Conservation (phyloP, 176 grass and related monocot genomes). For the Ampelocalamus luodianensis region DNA sequence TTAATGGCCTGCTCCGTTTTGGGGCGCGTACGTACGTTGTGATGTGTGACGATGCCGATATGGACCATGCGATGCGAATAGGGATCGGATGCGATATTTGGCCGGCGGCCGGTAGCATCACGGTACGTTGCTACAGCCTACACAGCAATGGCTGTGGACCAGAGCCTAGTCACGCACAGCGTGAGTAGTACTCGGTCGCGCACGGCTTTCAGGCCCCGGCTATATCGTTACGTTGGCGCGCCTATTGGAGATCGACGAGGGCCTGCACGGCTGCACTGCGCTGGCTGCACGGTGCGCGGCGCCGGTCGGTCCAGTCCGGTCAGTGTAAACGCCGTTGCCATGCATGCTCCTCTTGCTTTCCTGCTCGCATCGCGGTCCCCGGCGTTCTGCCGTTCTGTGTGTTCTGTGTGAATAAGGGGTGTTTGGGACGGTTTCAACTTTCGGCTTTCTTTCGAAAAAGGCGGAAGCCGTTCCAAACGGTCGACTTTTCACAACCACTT, state of each 20-base stretch:
- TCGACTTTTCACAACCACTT: too few species aligned
- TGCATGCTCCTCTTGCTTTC: not conserved
- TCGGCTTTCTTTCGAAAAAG: too few species aligned
- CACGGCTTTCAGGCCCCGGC: not conserved
- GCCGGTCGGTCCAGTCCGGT: not conserved
- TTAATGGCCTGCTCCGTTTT: not conserved
- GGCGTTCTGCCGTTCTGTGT: not conserved
- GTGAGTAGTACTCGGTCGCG: not conserved
- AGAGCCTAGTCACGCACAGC: not conserved
- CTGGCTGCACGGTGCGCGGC: not conserved
- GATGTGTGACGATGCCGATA: not conserved
- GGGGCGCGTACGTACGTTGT: not conserved
- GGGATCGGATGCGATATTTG: not conserved
- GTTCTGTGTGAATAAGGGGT: too few species aligned
- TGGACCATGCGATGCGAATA: not conserved
- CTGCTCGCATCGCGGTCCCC: not conserved
- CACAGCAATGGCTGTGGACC: slow-evolving; percentile 2
- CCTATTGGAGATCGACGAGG: not conserved
- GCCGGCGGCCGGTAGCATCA: not conserved
- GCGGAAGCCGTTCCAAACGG: too few species aligned
- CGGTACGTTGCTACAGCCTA: slow-evolving; percentile 11
- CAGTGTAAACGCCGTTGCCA: not conserved
- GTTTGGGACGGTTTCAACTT: too few species aligned
- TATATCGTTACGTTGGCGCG: not conserved
- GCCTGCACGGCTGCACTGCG: not conserved